Conservation (phyloP, 257 asterid genomes). For the Ehretia macrophylla region DNA sequence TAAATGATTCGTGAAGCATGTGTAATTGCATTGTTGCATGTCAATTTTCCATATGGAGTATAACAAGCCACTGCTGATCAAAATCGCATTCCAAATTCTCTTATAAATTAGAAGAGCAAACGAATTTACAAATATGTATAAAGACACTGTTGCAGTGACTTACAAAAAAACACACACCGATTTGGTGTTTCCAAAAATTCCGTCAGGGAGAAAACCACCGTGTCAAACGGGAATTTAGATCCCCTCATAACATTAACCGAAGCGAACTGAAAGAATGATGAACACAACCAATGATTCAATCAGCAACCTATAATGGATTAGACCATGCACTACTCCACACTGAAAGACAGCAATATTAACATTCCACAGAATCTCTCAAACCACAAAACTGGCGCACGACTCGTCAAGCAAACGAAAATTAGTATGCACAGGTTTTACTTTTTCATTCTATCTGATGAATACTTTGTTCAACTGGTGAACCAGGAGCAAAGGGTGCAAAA, state of each 20-base stretch:
- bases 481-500: constrained; percentile 29
- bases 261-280: background rate
- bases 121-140: too few relatives aligned
- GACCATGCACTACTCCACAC: background rate
- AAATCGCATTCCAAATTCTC: background rate
- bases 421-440: too few relatives aligned
- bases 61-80: too few relatives aligned
- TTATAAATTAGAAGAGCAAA: background rate
- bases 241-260: too few relatives aligned
- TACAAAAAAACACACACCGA: constrained; percentile 22
- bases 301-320: constrained; percentile 4
- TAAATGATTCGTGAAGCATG: too few relatives aligned
- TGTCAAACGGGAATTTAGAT: background rate
- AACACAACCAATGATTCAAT: constrained; percentile 4
- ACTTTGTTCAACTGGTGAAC: constrained; percentile 36
- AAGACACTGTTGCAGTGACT: background rate
- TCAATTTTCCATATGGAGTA: too few relatives aligned
- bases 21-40: too few relatives aligned
- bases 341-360: background rate
- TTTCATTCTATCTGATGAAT: background rate
- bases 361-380: background rate
- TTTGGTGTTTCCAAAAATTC: constrained; percentile 16
- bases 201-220: constrained; percentile 14
- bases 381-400: background rate
- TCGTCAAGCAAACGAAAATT: too few relatives aligned